Conservation (phyloP, 2,329 filamentous ascomycete genomes). For the Metarhizium sp. region DNA sequence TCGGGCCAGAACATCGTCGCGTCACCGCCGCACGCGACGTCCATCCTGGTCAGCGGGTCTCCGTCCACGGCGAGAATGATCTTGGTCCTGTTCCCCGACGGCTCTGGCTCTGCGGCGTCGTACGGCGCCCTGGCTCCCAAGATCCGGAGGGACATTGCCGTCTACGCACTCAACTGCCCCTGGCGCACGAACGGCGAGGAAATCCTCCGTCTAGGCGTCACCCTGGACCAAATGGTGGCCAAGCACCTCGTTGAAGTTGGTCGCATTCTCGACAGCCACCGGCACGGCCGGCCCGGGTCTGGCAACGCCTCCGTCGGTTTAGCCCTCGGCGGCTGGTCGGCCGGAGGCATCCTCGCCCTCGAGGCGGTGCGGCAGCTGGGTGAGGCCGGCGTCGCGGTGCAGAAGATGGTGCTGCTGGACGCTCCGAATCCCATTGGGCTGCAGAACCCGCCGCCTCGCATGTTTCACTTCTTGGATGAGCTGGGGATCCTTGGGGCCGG, state of each 20-base stretch:
- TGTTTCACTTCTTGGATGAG: conserved; percentile 64
- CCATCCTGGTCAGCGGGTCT: conserved; percentile 12
- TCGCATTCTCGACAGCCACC: neutral
- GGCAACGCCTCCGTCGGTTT: neutral
- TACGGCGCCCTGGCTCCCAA: conserved; percentile 10
- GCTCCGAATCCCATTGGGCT: conserved; percentile 50
- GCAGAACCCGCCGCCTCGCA: conserved; percentile 50
- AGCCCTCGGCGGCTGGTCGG: neutral
- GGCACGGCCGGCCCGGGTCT: too few species aligned
- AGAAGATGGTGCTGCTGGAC: neutral
- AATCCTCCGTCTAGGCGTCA: neutral
- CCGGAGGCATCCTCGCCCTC: neutral
- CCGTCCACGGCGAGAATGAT: neutral
- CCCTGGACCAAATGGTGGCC: neutral
- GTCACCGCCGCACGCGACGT: neutral
- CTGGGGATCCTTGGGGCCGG: conserved; percentile 61
- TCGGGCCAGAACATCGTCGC: neutral
- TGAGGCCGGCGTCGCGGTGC: neutral
- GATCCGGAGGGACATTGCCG: neutral
- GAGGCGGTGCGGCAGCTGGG: neutral
- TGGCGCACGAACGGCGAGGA: neutral
- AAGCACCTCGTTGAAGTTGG: neutral
- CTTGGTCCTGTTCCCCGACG: conserved; percentile 20
- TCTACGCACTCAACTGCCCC: conserved; percentile 16
- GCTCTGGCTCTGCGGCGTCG: conserved; percentile 19